Base-by-base conservation (phyloP, 1,139 yeast species). In the Blastobotrys apis region DNA sequence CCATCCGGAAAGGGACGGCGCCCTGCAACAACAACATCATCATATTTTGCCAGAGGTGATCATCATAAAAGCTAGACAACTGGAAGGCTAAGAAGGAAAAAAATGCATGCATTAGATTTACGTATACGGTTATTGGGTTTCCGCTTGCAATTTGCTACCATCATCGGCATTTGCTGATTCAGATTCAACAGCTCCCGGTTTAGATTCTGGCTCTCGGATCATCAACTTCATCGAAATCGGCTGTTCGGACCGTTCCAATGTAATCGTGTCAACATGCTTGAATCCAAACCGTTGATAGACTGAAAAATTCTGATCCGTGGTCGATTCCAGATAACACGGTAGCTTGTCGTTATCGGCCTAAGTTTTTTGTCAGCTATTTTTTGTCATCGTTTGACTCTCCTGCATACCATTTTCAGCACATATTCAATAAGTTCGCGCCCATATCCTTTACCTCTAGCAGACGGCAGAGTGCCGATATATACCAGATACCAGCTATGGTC, bases 381-480 rank as follows among this genome's bases (percentile, higher is more conserved):
- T 33, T 5, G n/a, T 29, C n/a, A 32, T 9, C n/a, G 6, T 32
- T 32, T 32, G 35, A 16, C 17, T 4, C 8, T 16, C 12, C 15
- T 9, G 17, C 36, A 33, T 33, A 33, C 36, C 13, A 73, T 66
- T 23, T 66, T 60, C 51, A 77, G 78, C 73, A 78, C 75, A 54
- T 68, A 73, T n/a, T 77, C 76, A 52, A 80, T 74, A 56, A 78
- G 67, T 41, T 69, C 69, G 38, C 85, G 62, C n/a, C 73, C 78
- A 58, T 80, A 79, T 6, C 86, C 86, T 59, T 80, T 80, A 30
- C 86, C 86, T 55, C 83, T 69, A 8, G 84, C 83, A 19, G 63
- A 56, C n/a, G 71, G 72, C 9, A 74, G 66, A 5, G 82, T 74
- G 2, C 84, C 86, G 37, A 80, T 63, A 56, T 80, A 80, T 30